phyloP scores from a whole-genome alignment of 179 eudicot genomes.

The Silene vulgaris region DNA sequence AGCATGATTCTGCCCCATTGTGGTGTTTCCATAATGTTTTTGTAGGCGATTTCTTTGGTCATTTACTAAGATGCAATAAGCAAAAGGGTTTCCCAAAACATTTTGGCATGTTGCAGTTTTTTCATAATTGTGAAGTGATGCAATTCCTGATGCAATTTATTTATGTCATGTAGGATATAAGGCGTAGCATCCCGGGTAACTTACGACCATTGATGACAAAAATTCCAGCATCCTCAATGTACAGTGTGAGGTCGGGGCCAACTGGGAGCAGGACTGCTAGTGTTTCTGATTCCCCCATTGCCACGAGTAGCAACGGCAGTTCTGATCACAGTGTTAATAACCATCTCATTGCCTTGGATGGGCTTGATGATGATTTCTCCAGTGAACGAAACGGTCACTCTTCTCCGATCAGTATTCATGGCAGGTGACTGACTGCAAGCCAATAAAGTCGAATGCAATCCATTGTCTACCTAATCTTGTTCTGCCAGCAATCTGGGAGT shows the following conservation, averaged over 20 bases:
- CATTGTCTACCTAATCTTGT: conserved; percentile 16
- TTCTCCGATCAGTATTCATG: conserved; percentile 26
- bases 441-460: conserved; percentile 12
- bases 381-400: conserved; percentile 43
- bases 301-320: conserved; percentile 82
- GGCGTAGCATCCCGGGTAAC: conserved; percentile 61
- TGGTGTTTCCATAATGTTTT: neutral
- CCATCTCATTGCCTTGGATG: conserved; percentile 52
- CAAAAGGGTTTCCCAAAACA: neutral
- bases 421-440: conserved; percentile 26
- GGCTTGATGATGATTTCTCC: conserved; percentile 51
- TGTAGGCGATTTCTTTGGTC: neutral
- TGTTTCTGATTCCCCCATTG: conserved; percentile 67
- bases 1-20: conserved; percentile 1
- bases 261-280: conserved; percentile 57
- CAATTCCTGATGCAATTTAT: neutral
- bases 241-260: conserved; percentile 80
- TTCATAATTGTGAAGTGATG: neutral
- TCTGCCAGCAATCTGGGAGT: conserved; percentile 19
- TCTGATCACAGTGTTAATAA: conserved; percentile 75
- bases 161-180: conserved; percentile 57
- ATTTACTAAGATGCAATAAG: neutral
- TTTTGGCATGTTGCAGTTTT: neutral
- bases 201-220: conserved; percentile 87
- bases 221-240: conserved; percentile 98